Base-by-base conservation (phyloP, 257 asterid genomes). In the Leonotis leonurus region DNA sequence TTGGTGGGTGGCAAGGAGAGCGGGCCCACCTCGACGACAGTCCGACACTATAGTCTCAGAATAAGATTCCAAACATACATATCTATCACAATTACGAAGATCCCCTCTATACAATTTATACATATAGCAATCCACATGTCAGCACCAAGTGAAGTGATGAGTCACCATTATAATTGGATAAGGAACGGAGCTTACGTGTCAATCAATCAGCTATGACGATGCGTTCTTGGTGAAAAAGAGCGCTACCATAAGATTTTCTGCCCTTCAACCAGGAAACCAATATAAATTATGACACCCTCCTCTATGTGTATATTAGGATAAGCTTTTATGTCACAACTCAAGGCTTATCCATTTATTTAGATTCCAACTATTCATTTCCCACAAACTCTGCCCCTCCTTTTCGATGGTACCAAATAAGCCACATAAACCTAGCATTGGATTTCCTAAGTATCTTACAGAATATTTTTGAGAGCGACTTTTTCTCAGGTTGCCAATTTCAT, bases 241-340 rank as follows among this genome's bases (percentile, higher is more conserved):
- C 18, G 78, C 78, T 46, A 29, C 20, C 33, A 40, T 33, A 25
- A 54, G 53, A 46, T 27, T 50, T 71, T 36, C 32, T 76, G 81
- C 83, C 76, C 46, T 24, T 8, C 52, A 44, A 81, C 80, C 64
- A 80, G 87, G 92, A 80, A 83, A 78, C 89, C n/a, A n/a, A n/a
- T n/a, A n/a, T 12, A 35, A 13, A 10, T 39, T 12, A 55, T 65
- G 75, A 67, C 71, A n/a, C 40, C 77, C 57, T 57, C 62, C 65
- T 26, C 8, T 37, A 37, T 56, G n/a, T 29, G n/a, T n/a, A 16
- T 21, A 43, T 60, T 68, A 51, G 78, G 95, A 81, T 81, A 79
- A 83, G 85, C 68, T 70, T 72, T n/a, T n/a, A n/a, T n/a, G n/a
- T n/a, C n/a, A 25, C 27, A 39, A 67, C 9, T 37, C 39, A 50